A percentile compares a stretch with the other conserved stretches of the same genome.
These are phyloP conservation scores for Arthrobotrys entomopaga DNA, from an alignment of 2,329 filamentous ascomycete genomes.

Conservation along the genomic window DNA sequence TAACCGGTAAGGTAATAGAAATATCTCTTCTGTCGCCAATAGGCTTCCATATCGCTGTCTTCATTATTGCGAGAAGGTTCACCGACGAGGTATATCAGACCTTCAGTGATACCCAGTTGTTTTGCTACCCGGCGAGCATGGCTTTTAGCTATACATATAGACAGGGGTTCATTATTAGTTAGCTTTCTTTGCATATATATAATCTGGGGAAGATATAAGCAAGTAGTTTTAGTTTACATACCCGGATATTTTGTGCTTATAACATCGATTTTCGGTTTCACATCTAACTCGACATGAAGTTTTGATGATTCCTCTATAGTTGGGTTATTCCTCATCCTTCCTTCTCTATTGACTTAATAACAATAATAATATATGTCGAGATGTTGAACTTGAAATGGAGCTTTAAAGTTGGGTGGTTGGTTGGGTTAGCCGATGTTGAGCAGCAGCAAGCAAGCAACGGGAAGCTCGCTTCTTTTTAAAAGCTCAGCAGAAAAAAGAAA, in stretches of 20 bases:
- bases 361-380: background rate
- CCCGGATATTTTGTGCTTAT: constrained; percentile 37
- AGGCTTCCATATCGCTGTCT: constrained; percentile 70
- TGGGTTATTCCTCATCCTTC: constrained; percentile 28
- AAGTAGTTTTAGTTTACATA: constrained; percentile 1
- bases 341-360: too few relatives aligned
- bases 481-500: constrained; percentile 3
- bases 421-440: constrained; percentile 10
- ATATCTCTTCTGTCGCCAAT: constrained; percentile 71
- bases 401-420: constrained; percentile 3
- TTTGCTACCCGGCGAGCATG: constrained; percentile 65
- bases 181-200: background rate
- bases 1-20: constrained; percentile 71
- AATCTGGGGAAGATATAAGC: background rate
- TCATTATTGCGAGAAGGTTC: constrained; percentile 66
- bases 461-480: constrained; percentile 44
- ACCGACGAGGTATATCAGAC: constrained; percentile 70
- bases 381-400: background rate
- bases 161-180: background rate
- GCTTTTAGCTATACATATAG: constrained; percentile 64
- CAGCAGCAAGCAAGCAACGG: constrained; percentile 8
- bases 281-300: constrained; percentile 8
- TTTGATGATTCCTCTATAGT: constrained; percentile 10
- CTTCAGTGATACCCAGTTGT: constrained; percentile 63
- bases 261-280: background rate